Conservation (phyloP, 225 moss, liverwort and hornwort genomes). For the Neckera pumila region DNA sequence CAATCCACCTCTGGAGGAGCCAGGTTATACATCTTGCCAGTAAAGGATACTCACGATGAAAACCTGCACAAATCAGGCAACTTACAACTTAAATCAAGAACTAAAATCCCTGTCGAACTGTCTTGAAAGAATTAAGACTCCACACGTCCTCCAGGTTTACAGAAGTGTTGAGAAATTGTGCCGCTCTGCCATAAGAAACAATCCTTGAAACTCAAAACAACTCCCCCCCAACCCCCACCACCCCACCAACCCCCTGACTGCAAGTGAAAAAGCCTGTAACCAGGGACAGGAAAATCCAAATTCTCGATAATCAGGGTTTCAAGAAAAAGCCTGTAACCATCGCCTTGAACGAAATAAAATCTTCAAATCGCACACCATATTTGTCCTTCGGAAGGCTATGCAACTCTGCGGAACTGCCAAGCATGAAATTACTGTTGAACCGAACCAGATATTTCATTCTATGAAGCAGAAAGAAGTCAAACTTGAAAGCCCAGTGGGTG, state of each 20-base stretch:
- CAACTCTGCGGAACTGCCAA: background rate
- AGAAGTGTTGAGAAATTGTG: background rate
- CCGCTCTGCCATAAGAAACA: background rate
- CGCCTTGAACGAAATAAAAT: background rate
- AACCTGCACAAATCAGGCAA: background rate
- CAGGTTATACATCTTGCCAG: background rate
- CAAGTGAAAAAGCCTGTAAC: too few relatives aligned
- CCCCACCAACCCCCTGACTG: background rate
- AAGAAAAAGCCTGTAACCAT: background rate
- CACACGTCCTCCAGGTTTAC: background rate
- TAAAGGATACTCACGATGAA: background rate
- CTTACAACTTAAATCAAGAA: background rate
- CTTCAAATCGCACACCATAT: background rate
- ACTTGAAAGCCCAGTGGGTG: background rate
- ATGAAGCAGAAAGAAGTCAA: background rate
- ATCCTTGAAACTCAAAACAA: background rate
- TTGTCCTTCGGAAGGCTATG: too few relatives aligned
- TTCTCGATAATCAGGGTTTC: background rate
- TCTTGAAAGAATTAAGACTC: background rate
- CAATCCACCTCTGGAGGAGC: background rate
- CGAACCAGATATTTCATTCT: background rate
- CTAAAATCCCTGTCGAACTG: background rate
- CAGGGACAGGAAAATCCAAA: background rate
- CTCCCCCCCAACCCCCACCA: too few relatives aligned
- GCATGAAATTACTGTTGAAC: background rate